Evolutionary conservation across 441 rosid genomes (phyloP), one percentile per base, ranked within the genome.

Genomic region (Pelargonium australe): DNA sequence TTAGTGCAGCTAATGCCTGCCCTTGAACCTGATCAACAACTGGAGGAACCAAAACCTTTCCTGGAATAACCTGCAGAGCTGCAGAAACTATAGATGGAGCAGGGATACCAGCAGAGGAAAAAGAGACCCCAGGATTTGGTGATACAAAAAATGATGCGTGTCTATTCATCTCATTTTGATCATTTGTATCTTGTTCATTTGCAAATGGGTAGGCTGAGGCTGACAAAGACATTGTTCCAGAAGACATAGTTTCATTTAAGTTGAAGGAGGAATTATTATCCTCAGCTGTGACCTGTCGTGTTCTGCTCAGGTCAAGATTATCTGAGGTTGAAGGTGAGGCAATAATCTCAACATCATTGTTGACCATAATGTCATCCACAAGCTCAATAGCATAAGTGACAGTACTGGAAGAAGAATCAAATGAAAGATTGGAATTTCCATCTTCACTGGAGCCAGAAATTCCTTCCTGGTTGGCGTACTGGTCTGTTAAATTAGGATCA

Each of bases 1-100:
- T 98, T 78, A 95, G 78, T 28, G 98, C 98, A 25, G 92, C 80
- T 44, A 89, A 71, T 75, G 98, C 92, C 79, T 95, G 98, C 70
- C 91, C 84, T 77, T 95, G 99, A 72, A 88, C 84, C 79, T 84
- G 98, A 89, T 95, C 97, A 45, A 89, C 83, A 72, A 80, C 80
- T 37, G 92, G 87, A 58, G 90, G 93, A 76, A 95, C 85, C 76
- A 95, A 76, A 80, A 92, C 81, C 82, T 87, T 90, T 73, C 96
- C 97, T 69, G 91, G 95, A 65, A 68, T 80, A 66, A 83, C 82
- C 83, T 77, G 87, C 71, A 84, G 77, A 82, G 90, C 82, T 72
- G 84, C 81, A 79, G 85, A 84, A 78, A 84, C 82, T 31, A 73
- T 75, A 65, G 90, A 87, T 66, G 98, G 98, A 81, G 99, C 99